Evolutionary conservation across 192 early-diverging fungal species (phyloP).

Genomic region (Linnemannia hyalina): DNA sequence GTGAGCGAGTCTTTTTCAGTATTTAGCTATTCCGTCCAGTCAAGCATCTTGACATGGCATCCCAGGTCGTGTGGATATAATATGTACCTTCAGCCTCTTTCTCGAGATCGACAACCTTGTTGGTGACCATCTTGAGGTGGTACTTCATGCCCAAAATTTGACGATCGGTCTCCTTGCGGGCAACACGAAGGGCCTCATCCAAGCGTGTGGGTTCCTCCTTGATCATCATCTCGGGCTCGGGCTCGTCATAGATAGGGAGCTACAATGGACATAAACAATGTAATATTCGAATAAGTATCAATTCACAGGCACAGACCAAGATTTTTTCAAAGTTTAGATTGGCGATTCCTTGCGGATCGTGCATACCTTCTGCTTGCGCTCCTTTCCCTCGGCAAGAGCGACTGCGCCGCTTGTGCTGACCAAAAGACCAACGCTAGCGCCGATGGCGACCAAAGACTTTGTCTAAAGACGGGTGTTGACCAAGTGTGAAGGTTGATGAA

Average conservation of each 20-base stretch:
- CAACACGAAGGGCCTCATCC: slow-evolving; percentile 50
- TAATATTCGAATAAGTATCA: not conserved
- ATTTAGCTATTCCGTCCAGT: not conserved
- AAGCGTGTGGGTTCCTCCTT: slow-evolving; percentile 56
- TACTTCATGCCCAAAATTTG: slow-evolving; percentile 56
- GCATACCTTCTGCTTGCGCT: slow-evolving; percentile 54
- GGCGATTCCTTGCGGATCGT: not conserved
- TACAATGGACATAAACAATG: not conserved
- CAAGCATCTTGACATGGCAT: not conserved
- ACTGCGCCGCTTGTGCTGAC: slow-evolving; percentile 33
- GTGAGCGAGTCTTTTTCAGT: too few relatives aligned
- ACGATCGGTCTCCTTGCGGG: slow-evolving; percentile 55
- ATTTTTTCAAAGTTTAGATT: not conserved
- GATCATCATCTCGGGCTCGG: slow-evolving; percentile 54
- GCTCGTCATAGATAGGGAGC: slow-evolving; percentile 54
- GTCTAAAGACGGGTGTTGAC: slow-evolving; percentile 7
- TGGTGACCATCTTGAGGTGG: slow-evolving; percentile 50
- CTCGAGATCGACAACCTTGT: slow-evolving; percentile 56
- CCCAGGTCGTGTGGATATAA: not conserved
- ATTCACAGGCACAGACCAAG: not conserved
- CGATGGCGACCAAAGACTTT: slow-evolving; percentile 46
- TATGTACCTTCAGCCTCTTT: slow-evolving; percentile 54
- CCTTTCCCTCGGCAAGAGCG: slow-evolving; percentile 40
- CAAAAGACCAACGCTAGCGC: slow-evolving; percentile 35
- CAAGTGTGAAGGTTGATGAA: not conserved